These are phyloP conservation scores for Corylus avellana DNA, from an alignment of 306 rosid genomes.

Conservation along the genomic window DNA sequence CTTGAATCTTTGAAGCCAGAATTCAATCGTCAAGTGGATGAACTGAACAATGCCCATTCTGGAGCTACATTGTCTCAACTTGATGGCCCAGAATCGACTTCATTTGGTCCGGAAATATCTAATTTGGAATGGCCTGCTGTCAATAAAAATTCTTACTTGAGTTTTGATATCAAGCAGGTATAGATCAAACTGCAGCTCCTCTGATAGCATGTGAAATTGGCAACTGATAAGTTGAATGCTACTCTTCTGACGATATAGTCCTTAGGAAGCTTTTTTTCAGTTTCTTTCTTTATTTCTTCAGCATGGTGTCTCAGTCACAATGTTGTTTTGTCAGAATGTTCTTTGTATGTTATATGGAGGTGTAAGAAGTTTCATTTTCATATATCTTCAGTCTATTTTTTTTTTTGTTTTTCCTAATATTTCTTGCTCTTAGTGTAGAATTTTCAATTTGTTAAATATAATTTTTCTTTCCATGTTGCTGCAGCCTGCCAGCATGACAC, in stretches of 20 bases:
- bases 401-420: slow-evolving; percentile 14
- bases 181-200: slow-evolving; percentile 7
- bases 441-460: slow-evolving; percentile 11
- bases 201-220: slow-evolving; percentile 10
- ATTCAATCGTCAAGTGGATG: slow-evolving; percentile 44
- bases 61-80: slow-evolving; percentile 41
- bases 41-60: slow-evolving; percentile 49
- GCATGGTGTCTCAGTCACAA: neutral
- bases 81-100: slow-evolving; percentile 39
- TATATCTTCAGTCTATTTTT: neutral
- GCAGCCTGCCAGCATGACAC: slow-evolving; percentile 58
- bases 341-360: slow-evolving; percentile 4
- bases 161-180: slow-evolving; percentile 57
- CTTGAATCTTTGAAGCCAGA: slow-evolving; percentile 81
- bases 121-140: slow-evolving; percentile 56
- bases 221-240: slow-evolving; percentile 7
- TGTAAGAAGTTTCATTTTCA: slow-evolving; percentile 10
- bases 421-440: slow-evolving; percentile 22
- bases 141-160: slow-evolving; percentile 39
- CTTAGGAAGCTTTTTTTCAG: slow-evolving; percentile 19
- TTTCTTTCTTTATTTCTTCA: neutral
- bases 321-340: neutral
- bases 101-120: slow-evolving; percentile 38
- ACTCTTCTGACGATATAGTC: neutral
- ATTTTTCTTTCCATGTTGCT: slow-evolving; percentile 17